Conservation (phyloP, 164 flowering plant species). For the Chimonanthus praecox region DNA sequence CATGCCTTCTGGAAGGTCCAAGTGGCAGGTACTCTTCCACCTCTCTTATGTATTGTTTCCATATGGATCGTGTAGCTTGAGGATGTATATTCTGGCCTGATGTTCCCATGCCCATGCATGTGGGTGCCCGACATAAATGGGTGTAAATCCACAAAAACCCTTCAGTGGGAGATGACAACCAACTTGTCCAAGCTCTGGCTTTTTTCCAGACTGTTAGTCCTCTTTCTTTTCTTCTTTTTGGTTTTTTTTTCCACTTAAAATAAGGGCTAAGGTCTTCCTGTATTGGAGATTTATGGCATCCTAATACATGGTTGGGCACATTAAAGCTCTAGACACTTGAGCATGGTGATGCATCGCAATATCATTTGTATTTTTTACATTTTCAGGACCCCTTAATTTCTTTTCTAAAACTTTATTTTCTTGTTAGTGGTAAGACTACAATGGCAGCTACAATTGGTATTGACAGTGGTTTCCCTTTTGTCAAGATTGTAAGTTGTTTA, state of each 20-base stretch:
- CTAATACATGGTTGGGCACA: not conserved
- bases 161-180: not conserved
- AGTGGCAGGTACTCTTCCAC: conserved; percentile 69
- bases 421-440: conserved; percentile 92
- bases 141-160: not conserved
- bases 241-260: not conserved
- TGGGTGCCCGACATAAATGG: not conserved
- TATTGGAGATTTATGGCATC: not conserved
- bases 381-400: not conserved
- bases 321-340: not conserved
- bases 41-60: not conserved
- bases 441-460: conserved; percentile 92
- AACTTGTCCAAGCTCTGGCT: not conserved
- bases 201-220: not conserved
- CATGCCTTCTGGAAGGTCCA: conserved; percentile 93
- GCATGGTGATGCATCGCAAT: not conserved
- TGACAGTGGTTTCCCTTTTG: conserved; percentile 91
- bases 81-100: not conserved
- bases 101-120: not conserved
- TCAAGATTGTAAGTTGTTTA: conserved; percentile 75
- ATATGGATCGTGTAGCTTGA: not conserved
- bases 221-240: not conserved
- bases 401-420: conserved; percentile 6
- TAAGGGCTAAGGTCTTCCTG: not conserved
- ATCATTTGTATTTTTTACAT: too few species aligned